These are phyloP conservation scores for Exutisphaerella laricina DNA, from an alignment of 2,329 filamentous ascomycete species.

Conservation along the genomic window DNA sequence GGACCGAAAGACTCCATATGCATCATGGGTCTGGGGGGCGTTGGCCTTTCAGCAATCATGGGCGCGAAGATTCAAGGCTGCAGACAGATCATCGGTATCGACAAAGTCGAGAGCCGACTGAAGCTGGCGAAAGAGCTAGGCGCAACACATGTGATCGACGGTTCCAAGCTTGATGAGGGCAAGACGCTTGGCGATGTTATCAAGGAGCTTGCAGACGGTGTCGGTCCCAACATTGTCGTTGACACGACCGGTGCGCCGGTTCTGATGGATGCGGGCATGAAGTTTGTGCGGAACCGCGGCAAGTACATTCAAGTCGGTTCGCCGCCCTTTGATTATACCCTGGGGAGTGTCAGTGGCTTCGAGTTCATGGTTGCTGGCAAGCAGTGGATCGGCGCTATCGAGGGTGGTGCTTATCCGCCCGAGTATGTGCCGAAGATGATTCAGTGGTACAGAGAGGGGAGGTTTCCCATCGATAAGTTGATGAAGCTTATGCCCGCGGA, in stretches of 20 bases:
- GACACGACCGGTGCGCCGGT: slow-evolving; percentile 47
- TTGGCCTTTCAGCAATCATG: slow-evolving; percentile 46
- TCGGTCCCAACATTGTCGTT: slow-evolving; percentile 43
- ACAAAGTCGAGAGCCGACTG: slow-evolving; percentile 35
- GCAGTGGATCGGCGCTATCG: slow-evolving; percentile 45
- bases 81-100: slow-evolving; percentile 39
- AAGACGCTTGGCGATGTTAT: slow-evolving; percentile 35
- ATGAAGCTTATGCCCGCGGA: slow-evolving; percentile 42
- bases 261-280: slow-evolving; percentile 41
- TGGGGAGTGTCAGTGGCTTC: slow-evolving; percentile 40
- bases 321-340: slow-evolving; percentile 39
- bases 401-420: slow-evolving; percentile 41
- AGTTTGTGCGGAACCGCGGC: slow-evolving; percentile 42
- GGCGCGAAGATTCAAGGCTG: slow-evolving; percentile 43
- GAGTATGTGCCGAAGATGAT: slow-evolving; percentile 47
- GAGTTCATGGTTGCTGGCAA: slow-evolving; percentile 46
- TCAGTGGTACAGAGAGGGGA: slow-evolving; percentile 44
- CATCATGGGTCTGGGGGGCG: slow-evolving; percentile 44
- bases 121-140: slow-evolving; percentile 39
- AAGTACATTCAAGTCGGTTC: slow-evolving; percentile 49
- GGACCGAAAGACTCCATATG: slow-evolving; percentile 36
- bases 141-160: slow-evolving; percentile 38
- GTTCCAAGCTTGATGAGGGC: slow-evolving; percentile 30
- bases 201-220: slow-evolving; percentile 32
- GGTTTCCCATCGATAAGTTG: slow-evolving; percentile 45